These are phyloP conservation scores for Atkinsonella texensis DNA, from an alignment of 2,329 filamentous ascomycete genomes.

Conservation along the genomic window DNA sequence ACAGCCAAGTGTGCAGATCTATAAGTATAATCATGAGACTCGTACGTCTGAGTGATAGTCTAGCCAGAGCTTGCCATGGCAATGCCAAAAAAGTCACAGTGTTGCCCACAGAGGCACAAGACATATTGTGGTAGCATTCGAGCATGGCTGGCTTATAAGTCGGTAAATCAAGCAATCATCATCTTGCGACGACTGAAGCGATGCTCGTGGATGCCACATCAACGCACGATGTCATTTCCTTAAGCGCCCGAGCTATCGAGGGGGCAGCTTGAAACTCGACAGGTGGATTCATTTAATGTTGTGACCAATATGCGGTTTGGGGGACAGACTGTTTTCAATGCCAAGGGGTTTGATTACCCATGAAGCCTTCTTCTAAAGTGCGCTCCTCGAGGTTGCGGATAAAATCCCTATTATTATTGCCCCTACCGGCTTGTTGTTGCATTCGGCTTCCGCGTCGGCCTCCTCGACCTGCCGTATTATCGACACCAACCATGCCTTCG, in stretches of 20 bases:
- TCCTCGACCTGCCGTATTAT: conserved; percentile 43
- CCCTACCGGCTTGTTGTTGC: conserved; percentile 41
- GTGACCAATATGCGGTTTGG: background rate
- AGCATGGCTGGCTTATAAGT: background rate
- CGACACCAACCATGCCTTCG: conserved; percentile 61
- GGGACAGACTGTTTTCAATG: conserved; percentile 41
- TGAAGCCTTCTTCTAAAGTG: conserved; percentile 85
- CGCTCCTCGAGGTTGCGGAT: conserved; percentile 91
- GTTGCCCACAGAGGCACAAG: background rate
- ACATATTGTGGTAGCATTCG: too few species aligned
- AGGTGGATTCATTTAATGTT: background rate
- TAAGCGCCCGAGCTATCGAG: background rate
- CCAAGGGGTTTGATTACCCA: conserved; percentile 51
- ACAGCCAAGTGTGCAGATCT: background rate
- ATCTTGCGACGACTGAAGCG: background rate
- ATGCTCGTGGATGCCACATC: background rate
- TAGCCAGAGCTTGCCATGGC: background rate
- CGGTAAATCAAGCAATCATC: background rate
- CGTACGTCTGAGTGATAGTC: background rate
- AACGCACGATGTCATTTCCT: too few species aligned
- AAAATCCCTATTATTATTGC: conserved; percentile 68
- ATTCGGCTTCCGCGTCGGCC: conserved; percentile 67
- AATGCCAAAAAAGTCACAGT: background rate
- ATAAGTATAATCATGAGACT: background rate
- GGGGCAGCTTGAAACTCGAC: background rate